Evolutionary conservation across 768 basidiomycete species (phyloP), one percentile per base, ranked within the genome.

Genomic region (Leccinum uliginosum): DNA sequence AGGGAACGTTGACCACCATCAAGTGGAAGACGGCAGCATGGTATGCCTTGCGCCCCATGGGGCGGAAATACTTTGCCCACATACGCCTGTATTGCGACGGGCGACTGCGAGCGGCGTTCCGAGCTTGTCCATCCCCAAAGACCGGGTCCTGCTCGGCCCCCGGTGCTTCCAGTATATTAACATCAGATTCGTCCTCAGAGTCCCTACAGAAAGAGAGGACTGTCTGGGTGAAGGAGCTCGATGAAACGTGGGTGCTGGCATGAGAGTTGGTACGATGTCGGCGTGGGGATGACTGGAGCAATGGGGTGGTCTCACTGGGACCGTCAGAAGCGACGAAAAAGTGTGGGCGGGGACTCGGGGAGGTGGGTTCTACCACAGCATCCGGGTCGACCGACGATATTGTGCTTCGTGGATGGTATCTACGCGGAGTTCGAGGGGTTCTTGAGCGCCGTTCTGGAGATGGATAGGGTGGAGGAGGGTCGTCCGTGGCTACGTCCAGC

Each of bases 401-500:
- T 47, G 73, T 65, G 43, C 60, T 51, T 46, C 71, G 68, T 56
- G 67, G 70, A 52, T 71, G 38, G 38, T 67, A 62, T 55, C 69
- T 70, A 56, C 66, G 72, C 6, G 62, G 59, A 48, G 62, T 48
- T 24, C 72, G 73, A 51, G 66, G 61, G 46, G 72, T 57, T 52
- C 78, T 71, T 7, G 70, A 54, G 35, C 80, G 79, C 21, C 82
- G 75, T 57, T 78, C 68, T 32, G 69, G 73, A 1, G 77, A 75
- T 19, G 86, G 87, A 68, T 89, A 89, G 2, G 87, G 87, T 0
- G 87, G 87, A 10, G 87, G 87, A 3, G 87, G 87, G 61, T 89
- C 87, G 10, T 70, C 55, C 6, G 56, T 54, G 2, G 63, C 49
- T 1, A 44, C 45, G 19, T 63, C 65, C 26, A 61, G 50, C 0